Evolutionary conservation across 768 basidiomycete genomes (phyloP), one percentile per base, ranked within the genome.

Genomic region (Pholiota conissans): DNA sequence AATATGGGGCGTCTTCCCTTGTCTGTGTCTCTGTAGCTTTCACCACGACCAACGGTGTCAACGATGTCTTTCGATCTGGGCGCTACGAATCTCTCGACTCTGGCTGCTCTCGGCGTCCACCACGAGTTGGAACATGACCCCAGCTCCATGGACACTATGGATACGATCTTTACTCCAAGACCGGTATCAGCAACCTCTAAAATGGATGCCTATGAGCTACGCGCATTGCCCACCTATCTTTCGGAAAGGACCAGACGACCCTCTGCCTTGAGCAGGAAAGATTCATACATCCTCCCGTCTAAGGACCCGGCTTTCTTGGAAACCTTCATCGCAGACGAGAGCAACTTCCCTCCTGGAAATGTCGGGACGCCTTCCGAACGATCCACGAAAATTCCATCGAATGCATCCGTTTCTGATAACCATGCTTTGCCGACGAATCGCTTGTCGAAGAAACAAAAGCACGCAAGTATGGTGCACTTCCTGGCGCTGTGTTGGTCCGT

Each of bases 401-500:
- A 40, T 7, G 35, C 28, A 5, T 47, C 48, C 9, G 35, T 24
- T 8, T 45, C 55, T 35, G 16, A n/a, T 22, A 7, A 13, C 18
- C 5, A 28, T 32, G 7, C 13, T 6, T 13, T 32, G 6, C 40
- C 56, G 26, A 32, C 39, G 2, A 18, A 10, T n/a, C 39, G 20
- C 18, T n/a, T 61, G 35, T 59, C 64, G 0, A 47, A 60, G 29
- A 54, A 55, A n/a, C 65, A 68, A 46, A 63, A 63, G 22, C 58
- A 55, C n/a, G 30, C 52, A 6, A 58, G 62, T 37, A 48, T 59
- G 46, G 69, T 86, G n/a, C 86, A 89, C 55, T 82, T 87, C 56
- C 61, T 72, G 7, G 69, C 84, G 2, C 68, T 85, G 29, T 89
- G 85, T 61, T 84, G 76, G 71, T 71, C 74, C 28, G 51, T 86